phyloP scores from a whole-genome alignment of 306 rosid genomes.

The Lagenaria siceraria region DNA sequence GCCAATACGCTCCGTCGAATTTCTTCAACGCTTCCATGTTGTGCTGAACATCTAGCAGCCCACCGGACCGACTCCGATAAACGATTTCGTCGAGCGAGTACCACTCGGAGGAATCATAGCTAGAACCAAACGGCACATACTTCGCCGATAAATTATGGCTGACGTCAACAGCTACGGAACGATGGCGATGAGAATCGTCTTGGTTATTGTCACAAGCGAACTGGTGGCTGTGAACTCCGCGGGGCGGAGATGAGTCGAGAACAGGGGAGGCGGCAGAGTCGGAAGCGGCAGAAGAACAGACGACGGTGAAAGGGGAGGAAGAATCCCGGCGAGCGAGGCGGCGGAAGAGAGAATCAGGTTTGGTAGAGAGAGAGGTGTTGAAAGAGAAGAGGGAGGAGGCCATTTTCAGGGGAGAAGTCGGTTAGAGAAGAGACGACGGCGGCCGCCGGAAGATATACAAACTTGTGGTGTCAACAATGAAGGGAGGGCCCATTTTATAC shows the following conservation, averaged over 20 bases:
- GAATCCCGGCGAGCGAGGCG: not conserved
- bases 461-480: not conserved
- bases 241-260: not conserved
- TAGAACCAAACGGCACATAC: constrained; percentile 34
- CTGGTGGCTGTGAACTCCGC: not conserved
- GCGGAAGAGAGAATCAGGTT: not conserved
- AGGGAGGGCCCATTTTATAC: not conserved
- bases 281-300: not conserved
- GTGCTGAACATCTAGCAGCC: constrained; percentile 38
- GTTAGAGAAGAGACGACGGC: not conserved
- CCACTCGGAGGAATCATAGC: constrained; percentile 15
- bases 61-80: constrained; percentile 37
- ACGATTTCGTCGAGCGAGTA: constrained; percentile 50
- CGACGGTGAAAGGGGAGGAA: not conserved
- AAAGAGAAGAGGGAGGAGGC: not conserved
- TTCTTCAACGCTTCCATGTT: constrained; percentile 26
- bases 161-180: not conserved
- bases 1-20: constrained; percentile 44
- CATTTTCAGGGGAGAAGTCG: not conserved
- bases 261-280: not conserved
- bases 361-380: not conserved
- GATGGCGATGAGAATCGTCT: not conserved
- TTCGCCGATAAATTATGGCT: constrained; percentile 20
- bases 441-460: not conserved
- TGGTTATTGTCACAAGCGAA: not conserved